These are phyloP conservation scores for Leishmania gerbilli DNA, from an alignment of 208 protist species.

Conservation along the genomic window DNA sequence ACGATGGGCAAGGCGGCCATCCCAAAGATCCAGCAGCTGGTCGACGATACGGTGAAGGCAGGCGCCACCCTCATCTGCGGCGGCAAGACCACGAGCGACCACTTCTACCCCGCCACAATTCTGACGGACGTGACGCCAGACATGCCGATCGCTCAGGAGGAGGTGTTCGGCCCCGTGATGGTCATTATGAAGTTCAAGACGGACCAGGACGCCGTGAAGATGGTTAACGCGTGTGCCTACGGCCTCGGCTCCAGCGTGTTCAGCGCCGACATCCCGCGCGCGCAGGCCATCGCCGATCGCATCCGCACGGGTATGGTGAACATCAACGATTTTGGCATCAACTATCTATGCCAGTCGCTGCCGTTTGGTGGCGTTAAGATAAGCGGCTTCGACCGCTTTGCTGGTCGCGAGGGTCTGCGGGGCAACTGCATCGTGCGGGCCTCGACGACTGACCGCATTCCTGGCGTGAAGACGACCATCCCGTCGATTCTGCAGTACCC, in stretches of 20 bases:
- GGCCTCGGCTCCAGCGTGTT: conserved; percentile 93
- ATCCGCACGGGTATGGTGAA: conserved; percentile 91
- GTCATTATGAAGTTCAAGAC: conserved; percentile 88
- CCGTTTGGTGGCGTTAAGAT: conserved; percentile 96
- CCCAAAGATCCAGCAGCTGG: conserved; percentile 89
- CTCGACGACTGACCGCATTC: conserved; percentile 83
- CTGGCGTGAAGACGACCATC: conserved; percentile 84
- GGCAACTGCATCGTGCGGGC: conserved; percentile 90
- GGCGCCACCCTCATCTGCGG: conserved; percentile 90
- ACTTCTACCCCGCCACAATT: conserved; percentile 93
- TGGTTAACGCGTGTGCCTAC: conserved; percentile 91
- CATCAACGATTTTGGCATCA: conserved; percentile 96
- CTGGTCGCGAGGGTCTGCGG: conserved; percentile 93
- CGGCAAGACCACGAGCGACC: conserved; percentile 61
- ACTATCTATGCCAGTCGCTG: conserved; percentile 95
- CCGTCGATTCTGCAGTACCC: conserved; percentile 87
- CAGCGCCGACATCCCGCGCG: conserved; percentile 72
- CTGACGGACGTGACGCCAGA: conserved; percentile 86
- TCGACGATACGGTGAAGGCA: conserved; percentile 87
- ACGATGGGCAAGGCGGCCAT: conserved; percentile 91
- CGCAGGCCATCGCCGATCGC: conserved; percentile 79
- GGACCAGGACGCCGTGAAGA: conserved; percentile 84
- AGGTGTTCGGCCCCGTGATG: conserved; percentile 95
- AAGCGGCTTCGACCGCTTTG: conserved; percentile 96
- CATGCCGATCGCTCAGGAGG: conserved; percentile 93